Conservation (phyloP, 441 rosid species). For the Populus tomentosa region DNA sequence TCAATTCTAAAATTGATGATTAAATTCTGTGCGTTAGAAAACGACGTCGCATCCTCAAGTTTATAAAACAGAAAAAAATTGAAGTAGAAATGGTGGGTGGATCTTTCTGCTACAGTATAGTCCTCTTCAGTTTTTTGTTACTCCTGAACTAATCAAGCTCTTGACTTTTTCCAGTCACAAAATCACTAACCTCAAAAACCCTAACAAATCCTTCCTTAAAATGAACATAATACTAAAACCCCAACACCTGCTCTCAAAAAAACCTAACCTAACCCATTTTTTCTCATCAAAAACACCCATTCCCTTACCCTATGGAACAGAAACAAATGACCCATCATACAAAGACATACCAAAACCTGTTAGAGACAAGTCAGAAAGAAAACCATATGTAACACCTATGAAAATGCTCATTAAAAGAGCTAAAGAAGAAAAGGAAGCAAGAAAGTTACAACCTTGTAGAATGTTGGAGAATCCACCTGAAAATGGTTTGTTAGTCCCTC, state of each 20-base stretch:
- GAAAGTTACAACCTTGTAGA: conserved; percentile 66
- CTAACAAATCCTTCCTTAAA: neutral
- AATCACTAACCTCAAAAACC: neutral
- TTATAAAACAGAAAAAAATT: too few relatives aligned
- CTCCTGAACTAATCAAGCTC: neutral
- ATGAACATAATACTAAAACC: conserved; percentile 36
- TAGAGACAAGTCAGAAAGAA: conserved; percentile 69
- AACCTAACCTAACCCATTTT: conserved; percentile 14
- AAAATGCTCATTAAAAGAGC: conserved; percentile 59
- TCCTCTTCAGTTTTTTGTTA: neutral
- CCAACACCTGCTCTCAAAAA: conserved; percentile 9
- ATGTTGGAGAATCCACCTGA: conserved; percentile 64
- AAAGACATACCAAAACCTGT: conserved; percentile 69
- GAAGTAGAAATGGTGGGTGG: neutral
- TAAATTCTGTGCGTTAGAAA: too few relatives aligned
- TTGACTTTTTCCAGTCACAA: neutral
- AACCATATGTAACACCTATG: conserved; percentile 75
- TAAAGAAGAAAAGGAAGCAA: conserved; percentile 56
- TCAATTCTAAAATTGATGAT: too few relatives aligned
- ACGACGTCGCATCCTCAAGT: too few relatives aligned
- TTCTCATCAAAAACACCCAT: conserved; percentile 27
- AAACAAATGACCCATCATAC: conserved; percentile 38
- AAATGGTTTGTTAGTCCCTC: conserved; percentile 73
- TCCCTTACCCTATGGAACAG: conserved; percentile 1
- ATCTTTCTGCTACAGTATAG: neutral